These are phyloP conservation scores for Trematosphaeria pertusa DNA, from an alignment of 2,329 filamentous ascomycete species.

Conservation along the genomic window DNA sequence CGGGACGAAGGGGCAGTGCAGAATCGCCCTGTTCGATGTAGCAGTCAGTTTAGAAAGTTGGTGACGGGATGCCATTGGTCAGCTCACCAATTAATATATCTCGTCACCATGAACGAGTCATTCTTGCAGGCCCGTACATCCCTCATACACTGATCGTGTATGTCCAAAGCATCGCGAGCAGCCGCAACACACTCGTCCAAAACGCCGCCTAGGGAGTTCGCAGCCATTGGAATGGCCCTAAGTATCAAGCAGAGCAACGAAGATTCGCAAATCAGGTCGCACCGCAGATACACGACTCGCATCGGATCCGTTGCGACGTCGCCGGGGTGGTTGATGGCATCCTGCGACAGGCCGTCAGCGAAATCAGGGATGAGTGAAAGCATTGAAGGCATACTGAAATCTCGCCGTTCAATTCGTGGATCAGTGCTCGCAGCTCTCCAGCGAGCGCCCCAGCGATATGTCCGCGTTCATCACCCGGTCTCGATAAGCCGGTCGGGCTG, in stretches of 20 bases:
- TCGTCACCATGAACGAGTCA: constrained; percentile 35
- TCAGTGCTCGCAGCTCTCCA: constrained; percentile 24
- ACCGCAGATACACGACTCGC: constrained; percentile 41
- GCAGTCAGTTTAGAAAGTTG: not conserved
- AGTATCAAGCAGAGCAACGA: constrained; percentile 46
- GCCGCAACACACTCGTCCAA: constrained; percentile 39
- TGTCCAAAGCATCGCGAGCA: constrained; percentile 42
- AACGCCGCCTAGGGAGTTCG: constrained; percentile 10
- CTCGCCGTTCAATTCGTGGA: constrained; percentile 17
- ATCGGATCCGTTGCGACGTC: constrained; percentile 30
- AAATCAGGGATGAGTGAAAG: not conserved
- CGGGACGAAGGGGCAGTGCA: constrained; percentile 48
- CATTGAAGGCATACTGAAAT: constrained; percentile 10
- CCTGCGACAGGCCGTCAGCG: constrained; percentile 4
- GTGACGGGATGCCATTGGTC: too few species aligned
- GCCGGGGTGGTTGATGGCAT: not conserved
- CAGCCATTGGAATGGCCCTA: constrained; percentile 30
- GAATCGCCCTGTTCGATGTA: constrained; percentile 37
- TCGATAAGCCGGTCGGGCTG: constrained; percentile 27
- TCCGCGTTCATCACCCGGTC: constrained; percentile 20
- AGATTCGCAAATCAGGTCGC: constrained; percentile 45
- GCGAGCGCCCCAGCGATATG: constrained; percentile 21
- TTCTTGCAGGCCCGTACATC: constrained; percentile 26
- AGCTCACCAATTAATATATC: constrained; percentile 47
- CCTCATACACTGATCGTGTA: constrained; percentile 44